Percentiles rank a stretch among this genome's conserved stretches.
Evolutionary conservation across 108 stramenopile genomes (phyloP).

Genomic region (Epithemia pelagica): DNA sequence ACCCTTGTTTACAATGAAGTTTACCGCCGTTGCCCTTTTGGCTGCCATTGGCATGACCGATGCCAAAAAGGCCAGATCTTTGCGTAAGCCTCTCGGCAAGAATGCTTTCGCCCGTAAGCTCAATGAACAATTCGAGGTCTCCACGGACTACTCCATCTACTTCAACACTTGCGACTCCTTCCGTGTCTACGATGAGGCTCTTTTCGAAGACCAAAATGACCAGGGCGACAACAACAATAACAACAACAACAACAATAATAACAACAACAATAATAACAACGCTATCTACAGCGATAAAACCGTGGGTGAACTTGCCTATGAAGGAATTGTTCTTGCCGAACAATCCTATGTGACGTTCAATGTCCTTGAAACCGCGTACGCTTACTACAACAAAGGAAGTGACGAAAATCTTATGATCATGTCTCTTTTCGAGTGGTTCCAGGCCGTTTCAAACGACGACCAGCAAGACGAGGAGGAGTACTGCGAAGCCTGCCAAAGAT

Average conservation of each 20-base stretch:
- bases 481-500: neutral
- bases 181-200: constrained; percentile 17
- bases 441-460: constrained; percentile 12
- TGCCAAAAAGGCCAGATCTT: neutral
- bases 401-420: constrained; percentile 30
- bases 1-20: no score
- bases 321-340: constrained; percentile 30
- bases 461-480: neutral
- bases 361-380: constrained; percentile 37
- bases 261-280: no score
- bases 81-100: neutral
- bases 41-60: neutral
- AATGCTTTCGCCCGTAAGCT: neutral
- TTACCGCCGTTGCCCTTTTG: neutral
- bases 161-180: constrained; percentile 30
- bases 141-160: constrained; percentile 20
- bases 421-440: constrained; percentile 43
- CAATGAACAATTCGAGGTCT: constrained; percentile 20
- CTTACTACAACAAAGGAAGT: constrained; percentile 14
- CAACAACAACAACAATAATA: no score
- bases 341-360: constrained; percentile 60
- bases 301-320: constrained; percentile 15
- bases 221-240: no score
- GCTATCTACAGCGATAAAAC: no score
- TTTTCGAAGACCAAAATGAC: constrained; percentile 23